phyloP scores from a whole-genome alignment of 1,284 basidiomycete species.

The Leucoagaricus sp. region DNA sequence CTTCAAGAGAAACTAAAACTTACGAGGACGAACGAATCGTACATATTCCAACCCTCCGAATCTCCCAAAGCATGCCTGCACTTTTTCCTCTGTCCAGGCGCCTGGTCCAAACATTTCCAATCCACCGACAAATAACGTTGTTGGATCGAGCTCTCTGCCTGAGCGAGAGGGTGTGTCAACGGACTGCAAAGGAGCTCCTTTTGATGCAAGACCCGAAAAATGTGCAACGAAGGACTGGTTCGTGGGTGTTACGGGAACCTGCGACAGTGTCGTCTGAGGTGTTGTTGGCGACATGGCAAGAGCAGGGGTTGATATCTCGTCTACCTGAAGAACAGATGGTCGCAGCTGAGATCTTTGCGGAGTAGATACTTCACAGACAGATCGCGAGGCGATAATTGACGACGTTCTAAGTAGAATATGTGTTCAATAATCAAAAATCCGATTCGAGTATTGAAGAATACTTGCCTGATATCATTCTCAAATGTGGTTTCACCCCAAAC shows the following conservation, averaged over 20 bases:
- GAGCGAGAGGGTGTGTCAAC: conserved; percentile 15
- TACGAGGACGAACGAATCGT: conserved; percentile 64
- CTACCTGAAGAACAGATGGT: background rate
- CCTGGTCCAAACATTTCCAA: conserved; percentile 61
- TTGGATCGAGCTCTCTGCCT: conserved; percentile 55
- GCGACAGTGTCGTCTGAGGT: conserved; percentile 1
- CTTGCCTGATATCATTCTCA: conserved; percentile 5
- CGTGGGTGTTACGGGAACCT: conserved; percentile 4
- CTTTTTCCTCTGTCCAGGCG: conserved; percentile 67
- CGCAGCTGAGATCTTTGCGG: background rate
- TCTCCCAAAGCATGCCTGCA: conserved; percentile 55
- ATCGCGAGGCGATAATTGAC: conserved; percentile 9
- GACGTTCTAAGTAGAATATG: background rate
- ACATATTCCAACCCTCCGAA: conserved; percentile 67
- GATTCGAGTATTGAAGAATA: no score
- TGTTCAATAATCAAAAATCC: background rate
- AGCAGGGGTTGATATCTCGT: conserved; percentile 2
- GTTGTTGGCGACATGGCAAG: conserved; percentile 11
- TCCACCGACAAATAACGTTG: conserved; percentile 74
- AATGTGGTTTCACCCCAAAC: conserved; percentile 15
- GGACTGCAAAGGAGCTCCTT: background rate
- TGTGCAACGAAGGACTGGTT: background rate
- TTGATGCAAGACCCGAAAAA: background rate
- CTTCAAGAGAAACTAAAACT: conserved; percentile 22
- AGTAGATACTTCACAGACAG: background rate